These are phyloP conservation scores for Dalbergia cochinchinensis DNA, from an alignment of 306 rosid genomes.

Conservation along the genomic window DNA sequence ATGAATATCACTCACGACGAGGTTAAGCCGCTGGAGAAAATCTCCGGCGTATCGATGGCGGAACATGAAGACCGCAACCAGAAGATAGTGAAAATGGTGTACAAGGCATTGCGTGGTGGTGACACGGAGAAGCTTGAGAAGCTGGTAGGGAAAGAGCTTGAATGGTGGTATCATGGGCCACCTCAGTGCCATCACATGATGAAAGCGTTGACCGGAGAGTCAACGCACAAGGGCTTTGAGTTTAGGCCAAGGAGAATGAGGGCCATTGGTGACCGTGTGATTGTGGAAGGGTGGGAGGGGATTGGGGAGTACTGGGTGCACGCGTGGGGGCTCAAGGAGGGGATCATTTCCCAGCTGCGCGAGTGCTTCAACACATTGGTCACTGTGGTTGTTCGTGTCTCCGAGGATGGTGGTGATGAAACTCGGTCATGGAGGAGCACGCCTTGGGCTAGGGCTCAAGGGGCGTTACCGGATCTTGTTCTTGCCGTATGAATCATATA, in stretches of 20 bases:
- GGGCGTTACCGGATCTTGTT: constrained; percentile 43
- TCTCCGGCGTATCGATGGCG: not conserved
- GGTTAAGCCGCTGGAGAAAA: not conserved
- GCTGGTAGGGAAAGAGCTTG: constrained; percentile 37
- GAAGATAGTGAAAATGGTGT: constrained; percentile 26
- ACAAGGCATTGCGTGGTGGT: constrained; percentile 36
- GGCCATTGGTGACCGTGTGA: constrained; percentile 40
- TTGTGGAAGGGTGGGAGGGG: constrained; percentile 52
- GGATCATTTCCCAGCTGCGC: constrained; percentile 43
- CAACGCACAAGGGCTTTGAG: constrained; percentile 26
- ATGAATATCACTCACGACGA: not conserved
- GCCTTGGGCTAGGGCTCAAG: constrained; percentile 37
- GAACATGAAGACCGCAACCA: constrained; percentile 7
- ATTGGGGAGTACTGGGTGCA: constrained; percentile 49
- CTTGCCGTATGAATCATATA: constrained; percentile 29
- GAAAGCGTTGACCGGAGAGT: constrained; percentile 41
- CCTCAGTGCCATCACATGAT: constrained; percentile 42
- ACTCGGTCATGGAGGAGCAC: constrained; percentile 42
- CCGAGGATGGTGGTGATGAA: constrained; percentile 25
- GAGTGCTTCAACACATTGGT: constrained; percentile 49
- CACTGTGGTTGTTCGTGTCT: constrained; percentile 42
- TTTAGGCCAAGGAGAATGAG: constrained; percentile 48
- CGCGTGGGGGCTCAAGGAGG: constrained; percentile 42
- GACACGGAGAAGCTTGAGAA: constrained; percentile 19
- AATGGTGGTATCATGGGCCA: constrained; percentile 54